Evolutionary conservation across 129 eudicot species (phyloP).

Genomic region (Scalesia atractyloides): DNA sequence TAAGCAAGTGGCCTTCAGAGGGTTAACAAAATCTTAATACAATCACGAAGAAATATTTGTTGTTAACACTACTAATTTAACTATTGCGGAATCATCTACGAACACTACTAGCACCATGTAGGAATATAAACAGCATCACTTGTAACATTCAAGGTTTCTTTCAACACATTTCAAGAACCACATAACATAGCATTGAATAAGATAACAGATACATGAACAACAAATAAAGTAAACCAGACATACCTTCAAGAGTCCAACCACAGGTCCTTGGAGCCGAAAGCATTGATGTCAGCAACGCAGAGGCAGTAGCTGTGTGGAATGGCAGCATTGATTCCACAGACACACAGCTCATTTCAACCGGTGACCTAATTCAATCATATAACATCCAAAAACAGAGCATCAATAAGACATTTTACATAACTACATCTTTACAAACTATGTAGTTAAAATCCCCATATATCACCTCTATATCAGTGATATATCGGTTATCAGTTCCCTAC

Average conservation of each 20-base stretch:
- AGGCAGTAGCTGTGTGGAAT: constrained; percentile 81
- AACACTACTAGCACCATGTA: not conserved
- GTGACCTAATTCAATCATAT: constrained; percentile 47
- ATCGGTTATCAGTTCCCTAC: too few species aligned
- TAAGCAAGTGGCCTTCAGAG: not conserved
- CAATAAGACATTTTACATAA: too few species aligned
- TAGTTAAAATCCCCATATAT: too few species aligned
- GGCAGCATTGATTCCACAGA: constrained; percentile 68
- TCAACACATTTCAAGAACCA: not conserved
- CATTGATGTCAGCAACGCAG: constrained; percentile 90
- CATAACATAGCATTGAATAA: constrained; percentile 4
- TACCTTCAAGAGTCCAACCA: constrained; percentile 86
- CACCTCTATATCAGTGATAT: too few species aligned
- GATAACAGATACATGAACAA: not conserved
- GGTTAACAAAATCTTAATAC: not conserved
- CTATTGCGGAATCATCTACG: not conserved
- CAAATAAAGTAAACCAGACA: not conserved
- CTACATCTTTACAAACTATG: too few species aligned
- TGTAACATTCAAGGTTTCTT: not conserved
- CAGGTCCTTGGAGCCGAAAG: constrained; percentile 59
- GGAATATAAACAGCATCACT: not conserved
- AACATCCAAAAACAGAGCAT: not conserved
- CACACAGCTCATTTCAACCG: constrained; percentile 70
- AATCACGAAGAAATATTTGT: not conserved
- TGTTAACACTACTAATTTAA: not conserved